Percentiles rank a stretch among this genome's conserved stretches.
phyloP scores from a whole-genome alignment of 768 basidiomycete species.

The Leccinum variicolor region DNA sequence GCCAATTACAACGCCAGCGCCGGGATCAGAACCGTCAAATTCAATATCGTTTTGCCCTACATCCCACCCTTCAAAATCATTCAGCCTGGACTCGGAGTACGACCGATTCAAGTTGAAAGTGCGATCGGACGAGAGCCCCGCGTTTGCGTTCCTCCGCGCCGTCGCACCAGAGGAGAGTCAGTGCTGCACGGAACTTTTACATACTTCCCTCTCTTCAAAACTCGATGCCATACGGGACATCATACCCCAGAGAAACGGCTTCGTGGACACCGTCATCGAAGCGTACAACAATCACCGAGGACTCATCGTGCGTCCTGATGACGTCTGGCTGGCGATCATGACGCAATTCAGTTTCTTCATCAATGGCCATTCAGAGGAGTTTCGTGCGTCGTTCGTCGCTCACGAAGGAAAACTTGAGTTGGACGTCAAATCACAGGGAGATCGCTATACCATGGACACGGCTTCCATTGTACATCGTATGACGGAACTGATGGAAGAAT shows the following conservation, averaged over 20 bases:
- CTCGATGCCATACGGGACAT: conserved; percentile 25
- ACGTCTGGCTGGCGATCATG: conserved; percentile 40
- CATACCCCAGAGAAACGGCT: conserved; percentile 31
- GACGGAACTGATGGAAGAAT: conserved; percentile 18
- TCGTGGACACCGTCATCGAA: conserved; percentile 34
- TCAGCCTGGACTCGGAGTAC: conserved; percentile 28
- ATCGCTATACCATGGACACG: conserved; percentile 31
- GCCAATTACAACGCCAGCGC: neutral
- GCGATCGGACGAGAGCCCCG: conserved; percentile 18
- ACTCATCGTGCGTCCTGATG: conserved; percentile 46
- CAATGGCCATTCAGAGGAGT: conserved; percentile 33
- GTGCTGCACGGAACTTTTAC: conserved; percentile 25
- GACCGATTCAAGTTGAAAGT: conserved; percentile 25
- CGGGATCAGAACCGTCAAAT: neutral
- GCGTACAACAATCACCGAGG: conserved; percentile 36
- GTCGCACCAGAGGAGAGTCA: conserved; percentile 21
- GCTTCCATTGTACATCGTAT: conserved; percentile 24
- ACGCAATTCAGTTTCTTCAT: conserved; percentile 40
- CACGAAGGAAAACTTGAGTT: conserved; percentile 29
- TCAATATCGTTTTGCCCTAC: conserved; percentile 25
- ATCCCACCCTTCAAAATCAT: conserved; percentile 26
- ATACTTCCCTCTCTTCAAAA: conserved; percentile 23
- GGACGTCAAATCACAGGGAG: conserved; percentile 15
- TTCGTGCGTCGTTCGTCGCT: conserved; percentile 31
- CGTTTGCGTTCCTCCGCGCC: conserved; percentile 17